A percentile compares a stretch with the other conserved stretches of the same genome.
Evolutionary conservation across 2,329 filamentous ascomycete species (phyloP).

Genomic region (Fusarium sp.): DNA sequence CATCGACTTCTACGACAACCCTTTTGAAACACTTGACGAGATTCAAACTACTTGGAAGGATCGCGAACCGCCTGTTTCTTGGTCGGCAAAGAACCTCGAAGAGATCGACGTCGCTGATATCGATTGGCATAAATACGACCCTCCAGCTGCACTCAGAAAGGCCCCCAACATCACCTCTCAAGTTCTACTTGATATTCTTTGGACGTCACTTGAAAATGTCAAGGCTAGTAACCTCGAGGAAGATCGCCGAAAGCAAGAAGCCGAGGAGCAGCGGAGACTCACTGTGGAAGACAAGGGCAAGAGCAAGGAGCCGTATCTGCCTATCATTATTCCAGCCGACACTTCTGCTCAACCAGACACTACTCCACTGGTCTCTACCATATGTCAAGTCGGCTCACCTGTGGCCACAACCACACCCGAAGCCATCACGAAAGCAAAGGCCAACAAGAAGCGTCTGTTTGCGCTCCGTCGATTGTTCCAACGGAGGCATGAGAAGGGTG

Average conservation of each 20-base stretch:
- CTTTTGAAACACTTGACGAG: slow-evolving; percentile 41
- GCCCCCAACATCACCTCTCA: slow-evolving; percentile 54
- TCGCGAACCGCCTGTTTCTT: slow-evolving; percentile 30
- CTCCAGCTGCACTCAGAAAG: slow-evolving; percentile 57
- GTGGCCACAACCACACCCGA: slow-evolving; percentile 16
- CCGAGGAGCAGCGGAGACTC: slow-evolving; percentile 40
- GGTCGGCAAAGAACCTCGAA: slow-evolving; percentile 38
- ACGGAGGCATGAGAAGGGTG: slow-evolving; percentile 51
- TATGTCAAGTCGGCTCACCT: slow-evolving; percentile 18
- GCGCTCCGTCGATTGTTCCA: slow-evolving; percentile 54
- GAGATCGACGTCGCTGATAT: slow-evolving; percentile 45
- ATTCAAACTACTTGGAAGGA: slow-evolving; percentile 41
- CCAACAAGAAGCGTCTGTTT: slow-evolving; percentile 47
- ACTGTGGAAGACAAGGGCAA: slow-evolving; percentile 47
- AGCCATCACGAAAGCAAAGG: slow-evolving; percentile 21
- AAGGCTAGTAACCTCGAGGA: slow-evolving; percentile 51
- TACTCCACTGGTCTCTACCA: slow-evolving; percentile 1
- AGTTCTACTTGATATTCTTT: slow-evolving; percentile 56
- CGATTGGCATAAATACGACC: slow-evolving; percentile 62
- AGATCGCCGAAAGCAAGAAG: slow-evolving; percentile 46
- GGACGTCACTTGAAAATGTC: slow-evolving; percentile 60
- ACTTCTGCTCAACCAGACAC: background rate
- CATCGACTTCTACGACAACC: slow-evolving; percentile 46
- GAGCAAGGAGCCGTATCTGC: slow-evolving; percentile 52
- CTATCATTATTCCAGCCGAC: slow-evolving; percentile 47